Evolutionary conservation across 1,284 basidiomycete genomes (phyloP).

Genomic region (Heimioporus punctisporus): DNA sequence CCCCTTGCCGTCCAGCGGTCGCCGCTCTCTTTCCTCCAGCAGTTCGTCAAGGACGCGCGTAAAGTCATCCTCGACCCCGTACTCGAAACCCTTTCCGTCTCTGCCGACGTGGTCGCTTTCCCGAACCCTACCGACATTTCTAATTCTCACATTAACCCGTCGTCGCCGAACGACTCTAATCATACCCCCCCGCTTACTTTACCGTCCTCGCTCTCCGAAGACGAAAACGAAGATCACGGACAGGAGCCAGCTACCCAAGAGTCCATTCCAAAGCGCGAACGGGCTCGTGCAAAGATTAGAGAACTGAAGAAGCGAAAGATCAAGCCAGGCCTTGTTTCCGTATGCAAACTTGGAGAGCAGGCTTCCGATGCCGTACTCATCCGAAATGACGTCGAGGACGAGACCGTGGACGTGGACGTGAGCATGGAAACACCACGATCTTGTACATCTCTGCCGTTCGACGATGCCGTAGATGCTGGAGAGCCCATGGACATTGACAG

Average conservation of each 20-base stretch:
- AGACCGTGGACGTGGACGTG: constrained; percentile 62
- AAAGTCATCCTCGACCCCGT: constrained; percentile 62
- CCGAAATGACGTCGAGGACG: constrained; percentile 56
- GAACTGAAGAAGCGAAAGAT: constrained; percentile 58
- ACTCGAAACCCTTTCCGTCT: constrained; percentile 39
- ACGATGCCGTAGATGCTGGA: constrained; percentile 7
- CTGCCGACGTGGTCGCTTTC: constrained; percentile 14
- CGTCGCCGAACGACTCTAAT: constrained; percentile 26
- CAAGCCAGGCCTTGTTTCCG: constrained; percentile 21
- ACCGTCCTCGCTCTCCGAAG: constrained; percentile 39
- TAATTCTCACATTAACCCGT: constrained; percentile 27
- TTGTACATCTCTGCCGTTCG: constrained; percentile 12
- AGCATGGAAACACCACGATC: constrained; percentile 19
- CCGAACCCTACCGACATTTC: constrained; percentile 29
- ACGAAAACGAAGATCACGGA: constrained; percentile 40
- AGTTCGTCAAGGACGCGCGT: constrained; percentile 56
- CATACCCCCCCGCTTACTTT: constrained; percentile 14
- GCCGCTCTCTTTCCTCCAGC: constrained; percentile 60
- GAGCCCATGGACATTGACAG: constrained; percentile 15
- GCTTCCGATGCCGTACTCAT: constrained; percentile 46
- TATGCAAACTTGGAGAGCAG: constrained; percentile 34
- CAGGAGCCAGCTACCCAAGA: constrained; percentile 26
- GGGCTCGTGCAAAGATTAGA: constrained; percentile 53
- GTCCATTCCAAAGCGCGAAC: constrained; percentile 39
- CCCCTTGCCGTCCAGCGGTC: constrained; percentile 44